Base-by-base conservation (phyloP, 306 rosid species). In the Malus sieversii region DNA sequence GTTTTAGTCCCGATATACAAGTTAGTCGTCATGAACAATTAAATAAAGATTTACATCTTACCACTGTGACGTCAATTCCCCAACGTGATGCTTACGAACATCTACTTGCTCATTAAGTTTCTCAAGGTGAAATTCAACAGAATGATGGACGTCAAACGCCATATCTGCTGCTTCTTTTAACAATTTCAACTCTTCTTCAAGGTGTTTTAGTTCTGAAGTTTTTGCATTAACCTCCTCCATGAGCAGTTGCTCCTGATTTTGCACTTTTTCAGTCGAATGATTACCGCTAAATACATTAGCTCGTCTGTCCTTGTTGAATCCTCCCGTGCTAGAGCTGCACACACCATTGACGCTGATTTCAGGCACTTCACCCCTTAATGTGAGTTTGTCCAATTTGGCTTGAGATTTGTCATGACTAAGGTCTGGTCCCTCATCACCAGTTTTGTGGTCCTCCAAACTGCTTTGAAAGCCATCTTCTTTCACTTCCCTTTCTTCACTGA, bases 101-200 rank as follows among this genome's bases (percentile, higher is more conserved):
- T 77, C 83, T 67, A 90, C 63, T 79, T 82, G 82, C 79, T 86
- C 91, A 67, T 79, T 82, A 70, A 95, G 90, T 77, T 79, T 82
- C 72, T 83, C 79, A 33, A 85, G 75, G 84, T 90, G 82, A 78
- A 79, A 84, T 82, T 93, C 96, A 85, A 86, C 25, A 12, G 92
- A 68, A 59, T 82, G 89, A 33, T 83, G 80, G 60, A 76, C 79
- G 82, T 82, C 83, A 76, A 88, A 84, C 30, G 75, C 88, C 87
- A 87, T 82, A 75, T 78, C 82, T 32, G 83, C 83, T 52, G 88
- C 92, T 48, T 76, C 88, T 66, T 80, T 86, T 76, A 92, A 75
- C 79, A 85, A 73, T 64, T 83, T 86, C 72, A 91, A 67, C 82
- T 94, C 97, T 76, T 38, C 80, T 58, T 86, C 91, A 83, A 90